Conservation (phyloP, 306 rosid species). For the Coriaria nepalensis region DNA sequence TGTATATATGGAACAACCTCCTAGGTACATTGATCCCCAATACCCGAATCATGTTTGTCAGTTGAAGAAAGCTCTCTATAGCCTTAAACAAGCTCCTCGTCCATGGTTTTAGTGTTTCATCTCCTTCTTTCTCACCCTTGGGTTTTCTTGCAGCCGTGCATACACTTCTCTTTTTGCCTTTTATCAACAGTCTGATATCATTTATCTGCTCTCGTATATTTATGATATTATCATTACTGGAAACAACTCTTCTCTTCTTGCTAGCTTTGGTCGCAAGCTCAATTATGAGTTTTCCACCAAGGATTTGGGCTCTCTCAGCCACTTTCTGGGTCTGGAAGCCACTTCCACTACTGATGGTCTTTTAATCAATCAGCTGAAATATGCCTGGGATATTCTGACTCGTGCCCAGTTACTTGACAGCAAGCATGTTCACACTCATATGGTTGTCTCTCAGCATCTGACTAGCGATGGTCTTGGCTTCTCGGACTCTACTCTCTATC, state of each 20-base stretch:
- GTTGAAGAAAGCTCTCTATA: not conserved
- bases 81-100: not conserved
- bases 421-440: no score
- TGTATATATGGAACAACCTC: not conserved
- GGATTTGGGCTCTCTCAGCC: no score
- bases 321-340: no score
- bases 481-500: no score
- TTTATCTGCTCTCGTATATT: not conserved
- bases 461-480: no score
- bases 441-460: no score
- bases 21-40: not conserved
- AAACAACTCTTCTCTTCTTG: not conserved
- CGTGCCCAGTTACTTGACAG: no score
- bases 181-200: not conserved
- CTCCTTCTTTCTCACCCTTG: not conserved
- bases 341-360: no score
- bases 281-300: no score
- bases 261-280: not conserved
- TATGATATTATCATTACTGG: not conserved
- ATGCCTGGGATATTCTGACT: no score
- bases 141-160: not conserved
- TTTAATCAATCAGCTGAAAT: no score
- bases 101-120: not conserved
- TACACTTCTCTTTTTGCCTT: not conserved
- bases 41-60: not conserved